A percentile compares a stretch with the other conserved stretches of the same genome.
Evolutionary conservation across 129 eudicot genomes (phyloP).

Genomic region (Dittrichia graveolens): DNA sequence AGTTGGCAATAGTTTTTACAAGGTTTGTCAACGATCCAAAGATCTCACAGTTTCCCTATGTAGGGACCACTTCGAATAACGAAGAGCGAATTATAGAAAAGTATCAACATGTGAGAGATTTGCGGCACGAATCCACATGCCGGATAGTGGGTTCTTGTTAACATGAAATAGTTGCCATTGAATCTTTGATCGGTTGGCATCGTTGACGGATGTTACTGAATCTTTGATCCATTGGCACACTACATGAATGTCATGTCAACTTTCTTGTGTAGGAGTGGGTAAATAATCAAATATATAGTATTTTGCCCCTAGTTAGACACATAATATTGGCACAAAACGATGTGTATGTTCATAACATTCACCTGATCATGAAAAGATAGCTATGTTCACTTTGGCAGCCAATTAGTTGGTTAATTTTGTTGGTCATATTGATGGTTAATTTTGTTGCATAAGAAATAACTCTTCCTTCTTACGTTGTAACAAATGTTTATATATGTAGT

Average conservation of each 20-base stretch:
- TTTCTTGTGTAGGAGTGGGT: too few species aligned
- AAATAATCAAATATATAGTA: too few species aligned
- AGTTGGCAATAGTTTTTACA: constrained; percentile 11
- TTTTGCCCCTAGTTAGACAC: too few species aligned
- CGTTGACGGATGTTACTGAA: neutral
- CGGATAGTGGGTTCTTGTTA: neutral
- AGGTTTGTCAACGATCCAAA: constrained; percentile 24
- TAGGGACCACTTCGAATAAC: constrained; percentile 12
- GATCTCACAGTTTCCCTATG: neutral
- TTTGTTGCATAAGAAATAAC: too few species aligned
- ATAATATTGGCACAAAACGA: too few species aligned
- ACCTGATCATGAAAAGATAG: too few species aligned
- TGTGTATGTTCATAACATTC: too few species aligned
- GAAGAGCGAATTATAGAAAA: constrained; percentile 11
- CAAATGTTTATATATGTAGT: too few species aligned
- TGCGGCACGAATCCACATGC: constrained; percentile 21
- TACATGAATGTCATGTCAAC: neutral
- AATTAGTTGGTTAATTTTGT: too few species aligned
- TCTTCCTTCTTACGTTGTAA: too few species aligned
- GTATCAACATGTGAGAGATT: constrained; percentile 12
- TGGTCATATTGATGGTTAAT: too few species aligned
- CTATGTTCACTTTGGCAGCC: too few species aligned
- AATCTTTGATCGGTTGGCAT: neutral
- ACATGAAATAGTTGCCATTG: neutral
- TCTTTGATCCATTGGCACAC: neutral